Percentiles rank a stretch among this genome's conserved stretches.
Evolutionary conservation across 148 eudicot species (phyloP).

Genomic region (Suaeda aralocaspica): DNA sequence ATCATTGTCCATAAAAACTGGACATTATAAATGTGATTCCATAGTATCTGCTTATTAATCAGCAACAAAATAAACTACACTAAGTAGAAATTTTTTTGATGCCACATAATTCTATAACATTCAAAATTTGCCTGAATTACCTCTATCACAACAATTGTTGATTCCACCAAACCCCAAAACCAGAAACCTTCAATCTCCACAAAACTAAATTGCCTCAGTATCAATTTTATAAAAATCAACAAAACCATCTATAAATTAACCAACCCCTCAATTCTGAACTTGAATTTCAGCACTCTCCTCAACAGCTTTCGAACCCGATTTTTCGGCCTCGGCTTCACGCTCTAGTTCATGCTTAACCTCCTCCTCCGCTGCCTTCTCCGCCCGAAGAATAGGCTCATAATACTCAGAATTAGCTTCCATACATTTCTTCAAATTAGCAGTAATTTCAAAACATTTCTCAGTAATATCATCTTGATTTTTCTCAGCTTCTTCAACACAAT

Average conservation of each 20-base stretch:
- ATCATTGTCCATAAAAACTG: conserved; percentile 3
- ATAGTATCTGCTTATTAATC: conserved; percentile 23
- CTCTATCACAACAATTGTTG: conserved; percentile 11
- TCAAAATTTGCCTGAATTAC: conserved; percentile 17
- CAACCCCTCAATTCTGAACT: conserved; percentile 20
- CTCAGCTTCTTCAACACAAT: conserved; percentile 48
- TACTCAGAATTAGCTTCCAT: conserved; percentile 56
- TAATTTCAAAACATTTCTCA: conserved; percentile 47
- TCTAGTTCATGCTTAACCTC: conserved; percentile 37
- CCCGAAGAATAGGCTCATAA: conserved; percentile 43
- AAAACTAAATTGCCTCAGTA: not conserved
- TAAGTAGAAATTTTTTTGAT: not conserved
- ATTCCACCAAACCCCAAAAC: conserved; percentile 3
- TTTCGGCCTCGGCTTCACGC: conserved; percentile 11
- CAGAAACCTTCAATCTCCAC: not conserved
- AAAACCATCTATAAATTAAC: not conserved
- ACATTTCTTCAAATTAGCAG: conserved; percentile 47
- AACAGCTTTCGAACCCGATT: conserved; percentile 19
- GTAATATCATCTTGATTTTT: conserved; percentile 44
- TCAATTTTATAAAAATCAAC: not conserved
- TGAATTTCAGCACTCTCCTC: conserved; percentile 20
- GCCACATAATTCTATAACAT: conserved; percentile 10
- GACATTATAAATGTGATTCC: conserved; percentile 13
- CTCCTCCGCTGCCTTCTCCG: conserved; percentile 47
- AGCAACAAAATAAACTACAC: conserved; percentile 6